Percentiles rank a stretch among this genome's conserved stretches.
These are phyloP conservation scores for Kwoniella dendrophila DNA, from an alignment of 768 basidiomycete genomes.

Conservation along the genomic window DNA sequence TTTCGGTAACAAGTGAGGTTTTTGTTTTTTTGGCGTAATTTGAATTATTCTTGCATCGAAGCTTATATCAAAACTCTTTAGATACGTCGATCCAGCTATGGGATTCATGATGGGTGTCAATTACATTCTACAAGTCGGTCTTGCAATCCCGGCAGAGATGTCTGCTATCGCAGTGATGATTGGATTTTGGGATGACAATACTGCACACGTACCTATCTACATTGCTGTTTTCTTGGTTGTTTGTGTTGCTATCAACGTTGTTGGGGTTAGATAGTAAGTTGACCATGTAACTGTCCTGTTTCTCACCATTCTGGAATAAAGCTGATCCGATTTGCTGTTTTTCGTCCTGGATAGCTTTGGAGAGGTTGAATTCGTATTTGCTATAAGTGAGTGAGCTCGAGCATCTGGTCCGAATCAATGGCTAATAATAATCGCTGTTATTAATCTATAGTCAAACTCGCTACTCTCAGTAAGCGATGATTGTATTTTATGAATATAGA, in stretches of 20 bases:
- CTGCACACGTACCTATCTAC: constrained; percentile 8
- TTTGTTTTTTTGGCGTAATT: neutral
- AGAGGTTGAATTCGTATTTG: constrained; percentile 20
- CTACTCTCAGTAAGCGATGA: constrained; percentile 46
- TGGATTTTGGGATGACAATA: constrained; percentile 11
- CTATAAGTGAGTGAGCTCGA: neutral
- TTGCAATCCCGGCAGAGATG: constrained; percentile 18
- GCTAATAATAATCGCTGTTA: neutral
- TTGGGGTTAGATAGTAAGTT: constrained; percentile 18
- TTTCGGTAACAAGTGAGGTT: constrained; percentile 8
- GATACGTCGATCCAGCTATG: constrained; percentile 15
- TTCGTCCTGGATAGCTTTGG: constrained; percentile 32
- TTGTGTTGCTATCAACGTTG: neutral
- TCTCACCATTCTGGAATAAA: constrained; percentile 14
- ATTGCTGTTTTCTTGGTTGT: constrained; percentile 22
- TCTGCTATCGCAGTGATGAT: constrained; percentile 23
- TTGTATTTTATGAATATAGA: constrained; percentile 12
- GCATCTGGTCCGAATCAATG: neutral
- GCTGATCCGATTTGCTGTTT: constrained; percentile 26
- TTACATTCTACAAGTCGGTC: constrained; percentile 18
- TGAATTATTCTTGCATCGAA: neutral
- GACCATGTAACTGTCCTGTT: too few relatives aligned
- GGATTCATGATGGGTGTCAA: constrained; percentile 27
- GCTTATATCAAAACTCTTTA: neutral
- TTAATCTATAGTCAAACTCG: constrained; percentile 33